Conservation (phyloP, 306 rosid species). For the Vigna nakashimae region DNA sequence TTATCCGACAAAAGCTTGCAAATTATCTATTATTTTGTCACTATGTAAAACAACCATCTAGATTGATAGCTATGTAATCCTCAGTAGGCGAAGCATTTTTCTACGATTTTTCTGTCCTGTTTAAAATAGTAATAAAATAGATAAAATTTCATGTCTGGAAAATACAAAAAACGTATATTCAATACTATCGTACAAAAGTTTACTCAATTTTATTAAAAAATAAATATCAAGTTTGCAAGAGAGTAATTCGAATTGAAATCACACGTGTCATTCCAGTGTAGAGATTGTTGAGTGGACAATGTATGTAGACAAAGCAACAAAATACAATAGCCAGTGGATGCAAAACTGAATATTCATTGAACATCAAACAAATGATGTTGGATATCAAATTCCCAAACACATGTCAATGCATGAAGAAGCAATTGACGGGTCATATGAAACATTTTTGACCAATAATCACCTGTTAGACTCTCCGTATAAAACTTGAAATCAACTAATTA, state of each 20-base stretch:
- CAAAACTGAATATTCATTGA: not conserved
- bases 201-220: not conserved
- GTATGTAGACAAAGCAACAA: slow-evolving; percentile 15
- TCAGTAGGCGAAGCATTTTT: too few species aligned
- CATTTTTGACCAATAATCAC: not conserved
- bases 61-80: not conserved
- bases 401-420: not conserved
- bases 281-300: not conserved
- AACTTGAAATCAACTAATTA: not conserved
- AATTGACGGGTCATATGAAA: slow-evolving; percentile 5
- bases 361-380: slow-evolving; percentile 11
- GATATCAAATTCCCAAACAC: slow-evolving; percentile 28
- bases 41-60: slow-evolving; percentile 15
- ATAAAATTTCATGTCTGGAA: too few species aligned
- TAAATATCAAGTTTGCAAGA: not conserved
- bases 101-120: too few species aligned
- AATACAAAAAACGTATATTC: too few species aligned
- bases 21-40: slow-evolving; percentile 40
- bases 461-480: too few species aligned
- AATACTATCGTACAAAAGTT: too few species aligned
- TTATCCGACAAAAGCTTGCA: slow-evolving; percentile 21
- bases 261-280: not conserved
- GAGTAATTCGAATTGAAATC: not conserved
- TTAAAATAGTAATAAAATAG: too few species aligned
- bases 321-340: not conserved